A percentile compares a stretch with the other conserved stretches of the same genome.
Conservation (phyloP, 2,329 filamentous ascomycete genomes). For the Phaeomoniella chlamydospora region DNA sequence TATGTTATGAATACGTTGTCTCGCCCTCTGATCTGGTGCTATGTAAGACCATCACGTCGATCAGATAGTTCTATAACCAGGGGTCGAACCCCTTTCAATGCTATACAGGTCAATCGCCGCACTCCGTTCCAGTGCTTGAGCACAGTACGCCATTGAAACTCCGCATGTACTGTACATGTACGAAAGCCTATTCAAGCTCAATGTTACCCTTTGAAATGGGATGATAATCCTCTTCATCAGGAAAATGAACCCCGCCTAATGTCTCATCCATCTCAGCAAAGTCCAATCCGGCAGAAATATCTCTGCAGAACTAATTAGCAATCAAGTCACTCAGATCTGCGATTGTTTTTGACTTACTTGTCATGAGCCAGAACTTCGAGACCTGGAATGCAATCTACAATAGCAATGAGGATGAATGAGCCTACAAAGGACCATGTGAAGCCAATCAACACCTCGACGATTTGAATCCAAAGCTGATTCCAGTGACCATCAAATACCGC, state of each 20-base stretch:
- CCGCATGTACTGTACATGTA: too few species aligned
- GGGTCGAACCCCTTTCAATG: too few species aligned
- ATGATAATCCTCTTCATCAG: not conserved
- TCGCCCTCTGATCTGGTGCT: too few species aligned
- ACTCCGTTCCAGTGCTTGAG: too few species aligned
- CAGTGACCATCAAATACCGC: constrained; percentile 39
- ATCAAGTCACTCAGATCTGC: not conserved
- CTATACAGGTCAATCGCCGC: too few species aligned
- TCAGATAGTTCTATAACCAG: too few species aligned
- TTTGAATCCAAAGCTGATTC: constrained; percentile 33
- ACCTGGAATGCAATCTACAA: constrained; percentile 38
- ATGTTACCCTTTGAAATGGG: not conserved
- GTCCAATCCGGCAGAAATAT: not conserved
- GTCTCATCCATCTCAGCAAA: not conserved
- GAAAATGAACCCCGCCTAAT: not conserved
- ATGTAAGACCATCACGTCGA: too few species aligned
- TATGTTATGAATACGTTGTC: too few species aligned
- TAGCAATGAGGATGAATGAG: constrained; percentile 32
- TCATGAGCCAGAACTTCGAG: constrained; percentile 37
- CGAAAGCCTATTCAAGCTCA: constrained; percentile 6
- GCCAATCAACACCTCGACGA: constrained; percentile 35
- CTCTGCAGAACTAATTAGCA: not conserved
- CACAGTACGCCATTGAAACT: too few species aligned
- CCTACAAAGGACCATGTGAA: constrained; percentile 36
- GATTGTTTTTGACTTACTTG: constrained; percentile 25